These are phyloP conservation scores for Vigna trinervia DNA, from an alignment of 306 rosid genomes.

Conservation along the genomic window DNA sequence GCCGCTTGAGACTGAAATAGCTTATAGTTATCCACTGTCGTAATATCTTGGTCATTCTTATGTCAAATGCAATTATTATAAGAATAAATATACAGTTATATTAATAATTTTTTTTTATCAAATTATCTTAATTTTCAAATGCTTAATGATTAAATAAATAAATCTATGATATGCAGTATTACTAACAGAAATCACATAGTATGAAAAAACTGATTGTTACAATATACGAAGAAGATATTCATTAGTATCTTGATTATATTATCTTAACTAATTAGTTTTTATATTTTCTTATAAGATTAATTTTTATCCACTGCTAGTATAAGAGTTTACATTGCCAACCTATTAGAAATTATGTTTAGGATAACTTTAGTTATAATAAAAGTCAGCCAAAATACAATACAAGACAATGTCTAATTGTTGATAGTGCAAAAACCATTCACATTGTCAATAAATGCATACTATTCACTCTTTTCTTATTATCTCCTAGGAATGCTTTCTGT, in stretches of 20 bases:
- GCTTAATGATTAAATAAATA: conserved; percentile 1
- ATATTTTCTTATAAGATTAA: not conserved
- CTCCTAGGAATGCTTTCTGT: not conserved
- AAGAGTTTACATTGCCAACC: no score
- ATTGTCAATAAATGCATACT: no score
- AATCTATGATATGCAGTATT: not conserved
- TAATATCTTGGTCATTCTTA: not conserved
- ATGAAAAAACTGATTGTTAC: conserved; percentile 10
- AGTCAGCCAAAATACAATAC: no score
- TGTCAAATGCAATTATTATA: not conserved
- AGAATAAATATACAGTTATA: not conserved
- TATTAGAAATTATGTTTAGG: no score
- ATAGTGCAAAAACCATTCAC: no score
- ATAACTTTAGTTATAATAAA: no score
- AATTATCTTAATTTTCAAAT: not conserved
- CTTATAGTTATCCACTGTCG: not conserved
- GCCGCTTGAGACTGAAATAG: conserved; percentile 4
- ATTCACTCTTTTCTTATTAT: not conserved
- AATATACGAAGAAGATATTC: not conserved
- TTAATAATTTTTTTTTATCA: not conserved
- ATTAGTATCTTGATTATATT: not conserved
- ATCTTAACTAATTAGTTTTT: not conserved
- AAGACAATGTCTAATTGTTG: no score
- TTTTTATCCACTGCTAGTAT: no score
- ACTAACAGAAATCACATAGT: conserved; percentile 16